Percentiles rank a stretch among this genome's conserved stretches.
Evolutionary conservation across 2,329 filamentous ascomycete species (phyloP).

Genomic region (Exophiala phaeomuriformis): DNA sequence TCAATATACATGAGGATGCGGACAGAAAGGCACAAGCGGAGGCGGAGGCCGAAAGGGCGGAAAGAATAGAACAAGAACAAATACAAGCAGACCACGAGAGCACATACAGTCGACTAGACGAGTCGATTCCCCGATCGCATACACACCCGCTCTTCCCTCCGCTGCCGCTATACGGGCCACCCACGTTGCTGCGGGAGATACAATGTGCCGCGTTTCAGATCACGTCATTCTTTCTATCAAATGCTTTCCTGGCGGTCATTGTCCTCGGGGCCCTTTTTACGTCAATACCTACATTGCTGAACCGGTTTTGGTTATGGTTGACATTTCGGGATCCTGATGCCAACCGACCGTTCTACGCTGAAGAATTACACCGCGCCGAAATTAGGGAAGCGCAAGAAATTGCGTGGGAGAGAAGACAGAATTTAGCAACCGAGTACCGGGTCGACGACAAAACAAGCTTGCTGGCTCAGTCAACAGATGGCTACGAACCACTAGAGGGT

Average conservation of each 20-base stretch:
- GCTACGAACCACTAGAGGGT: slow-evolving; percentile 69
- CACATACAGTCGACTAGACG: slow-evolving; percentile 24
- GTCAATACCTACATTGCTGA: slow-evolving; percentile 50
- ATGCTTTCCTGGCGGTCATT: slow-evolving; percentile 68
- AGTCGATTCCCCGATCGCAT: slow-evolving; percentile 52
- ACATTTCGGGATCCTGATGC: slow-evolving; percentile 55
- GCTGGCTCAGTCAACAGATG: slow-evolving; percentile 34
- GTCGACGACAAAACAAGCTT: slow-evolving; percentile 22
- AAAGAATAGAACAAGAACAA: slow-evolving; percentile 8
- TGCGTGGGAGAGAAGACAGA: slow-evolving; percentile 52
- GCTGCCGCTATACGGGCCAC: slow-evolving; percentile 71
- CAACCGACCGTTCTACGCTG: slow-evolving; percentile 61
- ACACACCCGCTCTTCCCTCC: slow-evolving; percentile 80
- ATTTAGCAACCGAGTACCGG: slow-evolving; percentile 27
- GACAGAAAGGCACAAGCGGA: not conserved
- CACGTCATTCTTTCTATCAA: slow-evolving; percentile 67
- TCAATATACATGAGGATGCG: slow-evolving; percentile 5
- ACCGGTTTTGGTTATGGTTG: slow-evolving; percentile 46
- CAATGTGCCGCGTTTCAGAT: slow-evolving; percentile 60
- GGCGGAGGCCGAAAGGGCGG: not conserved
- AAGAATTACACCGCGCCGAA: slow-evolving; percentile 58
- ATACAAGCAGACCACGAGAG: slow-evolving; percentile 11
- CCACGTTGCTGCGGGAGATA: slow-evolving; percentile 56
- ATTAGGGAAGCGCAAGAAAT: slow-evolving; percentile 52
- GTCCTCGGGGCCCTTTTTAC: slow-evolving; percentile 67